Evolutionary conservation across 257 asterid genomes (phyloP).

Genomic region (Solanum chmielewskii): DNA sequence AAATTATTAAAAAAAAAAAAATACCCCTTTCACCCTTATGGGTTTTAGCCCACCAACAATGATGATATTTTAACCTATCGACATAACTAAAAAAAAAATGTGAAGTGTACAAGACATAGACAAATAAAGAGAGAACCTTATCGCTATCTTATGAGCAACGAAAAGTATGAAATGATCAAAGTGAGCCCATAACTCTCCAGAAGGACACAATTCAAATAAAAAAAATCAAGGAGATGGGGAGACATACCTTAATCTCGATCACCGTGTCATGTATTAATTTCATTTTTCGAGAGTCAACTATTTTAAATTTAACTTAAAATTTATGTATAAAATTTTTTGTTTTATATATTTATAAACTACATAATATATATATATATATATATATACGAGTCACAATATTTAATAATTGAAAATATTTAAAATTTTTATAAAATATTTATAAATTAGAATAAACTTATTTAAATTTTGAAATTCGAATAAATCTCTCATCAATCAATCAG

Average conservation of each 20-base stretch:
- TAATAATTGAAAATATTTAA: no score
- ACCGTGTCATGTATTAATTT: neutral
- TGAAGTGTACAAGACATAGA: neutral
- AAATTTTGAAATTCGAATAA: neutral
- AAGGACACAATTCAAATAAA: neutral
- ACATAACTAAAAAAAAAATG: neutral
- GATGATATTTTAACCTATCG: neutral
- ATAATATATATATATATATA: no score
- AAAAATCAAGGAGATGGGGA: neutral
- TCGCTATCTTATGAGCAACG: neutral
- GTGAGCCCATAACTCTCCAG: neutral
- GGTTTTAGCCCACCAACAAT: neutral
- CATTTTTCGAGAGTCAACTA: no score
- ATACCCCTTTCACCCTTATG: neutral
- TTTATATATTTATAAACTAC: no score
- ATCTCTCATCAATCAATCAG: neutral
- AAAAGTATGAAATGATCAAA: neutral
- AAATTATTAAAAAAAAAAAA: no score
- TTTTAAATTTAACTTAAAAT: no score
- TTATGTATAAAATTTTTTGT: accelerated
- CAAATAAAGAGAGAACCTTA: neutral
- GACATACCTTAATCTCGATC: neutral
- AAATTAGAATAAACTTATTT: no score
- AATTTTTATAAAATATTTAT: no score
- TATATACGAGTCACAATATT: accelerated